A percentile compares a stretch with the other conserved stretches of the same genome.
Evolutionary conservation across 352 stramenopile genomes (phyloP).

Genomic region (Phytophthora palmivora): DNA sequence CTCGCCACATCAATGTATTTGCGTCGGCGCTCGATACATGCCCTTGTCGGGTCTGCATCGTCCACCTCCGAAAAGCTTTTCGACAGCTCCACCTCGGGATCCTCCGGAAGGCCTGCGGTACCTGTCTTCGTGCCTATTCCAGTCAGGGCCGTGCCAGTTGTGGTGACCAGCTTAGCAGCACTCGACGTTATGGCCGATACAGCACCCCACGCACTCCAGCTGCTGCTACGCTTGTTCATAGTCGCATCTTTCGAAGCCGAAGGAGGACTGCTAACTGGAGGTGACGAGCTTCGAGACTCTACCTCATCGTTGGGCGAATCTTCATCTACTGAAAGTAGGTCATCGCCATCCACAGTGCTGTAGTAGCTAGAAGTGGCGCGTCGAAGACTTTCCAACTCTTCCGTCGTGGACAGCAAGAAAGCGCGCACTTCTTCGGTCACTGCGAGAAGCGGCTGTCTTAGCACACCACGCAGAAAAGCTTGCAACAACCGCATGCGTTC

Average conservation of each 20-base stretch:
- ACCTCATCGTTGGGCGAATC: conserved; percentile 44
- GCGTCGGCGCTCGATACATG: conserved; percentile 54
- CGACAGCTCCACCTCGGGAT: conserved; percentile 54
- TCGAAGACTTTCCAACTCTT: conserved; percentile 80
- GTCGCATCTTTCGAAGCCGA: conserved; percentile 25
- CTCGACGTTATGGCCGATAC: conserved; percentile 77
- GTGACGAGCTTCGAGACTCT: conserved; percentile 24
- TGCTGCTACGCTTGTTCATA: conserved; percentile 37
- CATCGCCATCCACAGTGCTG: conserved; percentile 49
- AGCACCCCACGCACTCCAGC: conserved; percentile 75
- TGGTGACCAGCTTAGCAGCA: conserved; percentile 79
- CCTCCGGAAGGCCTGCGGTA: conserved; percentile 32
- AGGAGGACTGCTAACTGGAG: conserved; percentile 27
- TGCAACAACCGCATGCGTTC: conserved; percentile 85
- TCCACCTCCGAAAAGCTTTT: conserved; percentile 52
- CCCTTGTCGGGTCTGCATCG: conserved; percentile 29
- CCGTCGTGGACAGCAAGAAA: conserved; percentile 81
- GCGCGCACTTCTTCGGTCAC: conserved; percentile 72
- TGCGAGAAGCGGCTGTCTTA: conserved; percentile 72
- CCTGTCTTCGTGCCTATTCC: conserved; percentile 47
- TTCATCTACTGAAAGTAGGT: conserved; percentile 51
- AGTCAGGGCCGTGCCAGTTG: conserved; percentile 63
- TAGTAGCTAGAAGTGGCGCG: conserved; percentile 53
- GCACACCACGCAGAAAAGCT: conserved; percentile 78
- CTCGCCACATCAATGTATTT: conserved; percentile 74